These are phyloP conservation scores for Dactylellina drechsleri DNA, from an alignment of 2,329 filamentous ascomycete species.

Conservation along the genomic window DNA sequence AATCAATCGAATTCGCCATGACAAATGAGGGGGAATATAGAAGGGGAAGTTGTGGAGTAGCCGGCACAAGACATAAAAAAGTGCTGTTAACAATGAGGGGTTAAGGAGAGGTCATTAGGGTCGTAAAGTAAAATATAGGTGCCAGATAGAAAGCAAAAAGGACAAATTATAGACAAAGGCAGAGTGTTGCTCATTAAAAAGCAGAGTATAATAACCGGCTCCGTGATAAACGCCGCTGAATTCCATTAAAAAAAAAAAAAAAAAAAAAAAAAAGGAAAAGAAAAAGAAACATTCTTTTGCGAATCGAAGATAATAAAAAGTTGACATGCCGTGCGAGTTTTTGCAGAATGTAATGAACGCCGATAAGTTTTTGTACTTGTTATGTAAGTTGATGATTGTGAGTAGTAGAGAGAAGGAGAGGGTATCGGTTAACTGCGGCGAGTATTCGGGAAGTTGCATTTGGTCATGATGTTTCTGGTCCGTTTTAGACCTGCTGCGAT, in stretches of 20 bases:
- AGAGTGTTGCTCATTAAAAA: slow-evolving; percentile 24
- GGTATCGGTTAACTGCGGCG: background rate
- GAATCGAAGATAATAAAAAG: slow-evolving; percentile 4
- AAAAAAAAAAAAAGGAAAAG: background rate
- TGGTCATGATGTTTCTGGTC: slow-evolving; percentile 8
- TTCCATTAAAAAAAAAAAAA: slow-evolving; percentile 27
- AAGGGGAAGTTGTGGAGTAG: slow-evolving; percentile 12
- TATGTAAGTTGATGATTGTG: background rate
- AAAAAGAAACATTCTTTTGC: slow-evolving; percentile 9
- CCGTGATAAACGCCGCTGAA: slow-evolving; percentile 40
- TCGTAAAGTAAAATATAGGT: slow-evolving; percentile 35
- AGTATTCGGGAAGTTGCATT: background rate
- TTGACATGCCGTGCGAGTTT: slow-evolving; percentile 12
- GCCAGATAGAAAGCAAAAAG: slow-evolving; percentile 8
- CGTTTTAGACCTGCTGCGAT: background rate
- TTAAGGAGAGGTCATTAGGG: slow-evolving; percentile 37
- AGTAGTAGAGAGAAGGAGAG: too few relatives aligned
- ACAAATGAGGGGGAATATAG: background rate
- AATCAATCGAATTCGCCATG: slow-evolving; percentile 20
- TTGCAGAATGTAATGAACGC: slow-evolving; percentile 7
- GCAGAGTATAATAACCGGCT: slow-evolving; percentile 41
- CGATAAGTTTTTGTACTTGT: background rate
- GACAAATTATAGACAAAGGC: slow-evolving; percentile 30
- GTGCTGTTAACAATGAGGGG: slow-evolving; percentile 21
- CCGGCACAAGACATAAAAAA: slow-evolving; percentile 24